Evolutionary conservation across 2,329 filamentous ascomycete genomes (phyloP).

Genomic region (Xylaria sp.): DNA sequence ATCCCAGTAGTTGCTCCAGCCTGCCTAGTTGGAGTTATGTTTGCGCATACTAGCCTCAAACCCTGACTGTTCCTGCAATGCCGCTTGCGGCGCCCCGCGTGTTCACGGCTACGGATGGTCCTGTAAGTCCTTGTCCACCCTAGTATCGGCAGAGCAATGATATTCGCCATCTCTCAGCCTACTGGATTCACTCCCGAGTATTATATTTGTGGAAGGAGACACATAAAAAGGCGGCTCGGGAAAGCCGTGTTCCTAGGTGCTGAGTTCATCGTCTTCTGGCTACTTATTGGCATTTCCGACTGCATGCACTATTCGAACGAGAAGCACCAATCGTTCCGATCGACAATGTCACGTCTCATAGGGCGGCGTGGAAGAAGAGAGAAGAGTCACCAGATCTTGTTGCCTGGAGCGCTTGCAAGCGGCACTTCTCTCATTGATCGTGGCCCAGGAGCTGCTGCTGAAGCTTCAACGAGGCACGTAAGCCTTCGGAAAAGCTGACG

Average conservation of each 20-base stretch:
- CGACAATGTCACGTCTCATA: neutral
- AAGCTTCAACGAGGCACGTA: conserved; percentile 36
- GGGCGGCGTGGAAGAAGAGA: conserved; percentile 1
- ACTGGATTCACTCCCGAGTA: neutral
- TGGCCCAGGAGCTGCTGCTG: conserved; percentile 17
- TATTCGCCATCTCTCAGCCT: neutral
- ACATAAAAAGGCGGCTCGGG: neutral
- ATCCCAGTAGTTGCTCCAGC: neutral
- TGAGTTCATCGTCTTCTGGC: neutral
- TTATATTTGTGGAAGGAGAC: neutral
- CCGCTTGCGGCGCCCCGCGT: neutral
- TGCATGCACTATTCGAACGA: conserved; percentile 3
- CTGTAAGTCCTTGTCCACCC: neutral
- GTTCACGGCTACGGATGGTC: neutral
- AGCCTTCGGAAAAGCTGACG: conserved; percentile 28
- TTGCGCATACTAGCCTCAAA: neutral
- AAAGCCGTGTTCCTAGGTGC: neutral
- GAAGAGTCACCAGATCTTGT: neutral
- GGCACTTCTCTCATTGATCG: conserved; percentile 9
- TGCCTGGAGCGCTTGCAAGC: neutral
- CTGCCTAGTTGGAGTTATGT: neutral
- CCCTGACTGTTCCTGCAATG: neutral
- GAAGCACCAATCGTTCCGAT: neutral
- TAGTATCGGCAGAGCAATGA: neutral
- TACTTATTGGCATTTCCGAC: neutral